Percentiles rank a stretch among this genome's conserved stretches.
phyloP scores from a whole-genome alignment of 805 yeast genomes.

The Lipomyces kockii region DNA sequence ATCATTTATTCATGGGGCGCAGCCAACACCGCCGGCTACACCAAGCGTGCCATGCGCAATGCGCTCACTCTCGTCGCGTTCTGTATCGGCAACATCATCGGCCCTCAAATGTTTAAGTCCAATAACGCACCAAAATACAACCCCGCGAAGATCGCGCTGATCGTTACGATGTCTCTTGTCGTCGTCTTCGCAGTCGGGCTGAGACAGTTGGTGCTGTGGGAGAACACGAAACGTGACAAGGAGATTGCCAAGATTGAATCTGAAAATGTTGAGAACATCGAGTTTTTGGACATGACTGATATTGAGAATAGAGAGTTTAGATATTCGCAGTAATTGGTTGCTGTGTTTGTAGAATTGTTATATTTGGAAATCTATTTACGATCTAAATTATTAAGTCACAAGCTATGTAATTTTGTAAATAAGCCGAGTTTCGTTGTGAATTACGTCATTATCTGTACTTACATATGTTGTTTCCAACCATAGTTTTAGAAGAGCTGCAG shows the following conservation, averaged over 20 bases:
- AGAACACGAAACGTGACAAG: slow-evolving; percentile 57
- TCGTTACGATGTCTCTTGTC: slow-evolving; percentile 54
- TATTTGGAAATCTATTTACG: background rate
- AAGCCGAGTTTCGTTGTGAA: too few species aligned
- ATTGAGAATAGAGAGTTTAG: slow-evolving; percentile 59
- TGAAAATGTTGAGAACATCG: slow-evolving; percentile 47
- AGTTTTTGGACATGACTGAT: slow-evolving; percentile 59
- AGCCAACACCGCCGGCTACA: slow-evolving; percentile 68
- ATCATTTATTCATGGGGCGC: slow-evolving; percentile 19
- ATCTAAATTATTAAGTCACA: too few species aligned
- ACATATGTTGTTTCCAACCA: too few species aligned
- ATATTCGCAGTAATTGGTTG: slow-evolving; percentile 41
- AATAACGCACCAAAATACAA: slow-evolving; percentile 57
- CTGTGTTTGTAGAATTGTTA: background rate
- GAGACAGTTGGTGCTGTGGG: slow-evolving; percentile 42
- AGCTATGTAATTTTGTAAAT: too few species aligned
- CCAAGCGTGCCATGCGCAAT: slow-evolving; percentile 68
- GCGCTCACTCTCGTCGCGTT: slow-evolving; percentile 66
- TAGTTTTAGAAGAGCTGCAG: too few species aligned
- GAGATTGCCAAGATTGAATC: slow-evolving; percentile 41
- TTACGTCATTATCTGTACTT: too few species aligned
- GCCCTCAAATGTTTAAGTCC: slow-evolving; percentile 65
- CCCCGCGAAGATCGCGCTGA: slow-evolving; percentile 62
- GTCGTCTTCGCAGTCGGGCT: slow-evolving; percentile 51
- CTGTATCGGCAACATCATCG: slow-evolving; percentile 68